Evolutionary conservation across 2,329 filamentous ascomycete species (phyloP).

Genomic region (Parafenestella ontariensis): DNA sequence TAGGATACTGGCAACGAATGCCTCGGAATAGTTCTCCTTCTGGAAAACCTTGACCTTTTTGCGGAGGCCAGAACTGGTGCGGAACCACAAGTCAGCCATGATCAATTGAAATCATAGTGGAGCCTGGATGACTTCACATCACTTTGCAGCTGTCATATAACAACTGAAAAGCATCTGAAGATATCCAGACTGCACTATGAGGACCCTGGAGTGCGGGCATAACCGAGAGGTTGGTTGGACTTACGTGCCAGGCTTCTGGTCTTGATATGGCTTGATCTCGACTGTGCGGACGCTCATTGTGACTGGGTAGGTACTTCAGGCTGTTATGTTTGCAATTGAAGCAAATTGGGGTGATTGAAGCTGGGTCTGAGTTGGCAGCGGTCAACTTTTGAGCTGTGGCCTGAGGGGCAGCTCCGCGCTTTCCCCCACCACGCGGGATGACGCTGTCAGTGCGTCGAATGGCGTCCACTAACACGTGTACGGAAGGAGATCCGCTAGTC

Average conservation of each 20-base stretch:
- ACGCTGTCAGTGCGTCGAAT: slow-evolving; percentile 22
- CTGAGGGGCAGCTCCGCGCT: slow-evolving; percentile 35
- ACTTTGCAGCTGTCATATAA: slow-evolving; percentile 1
- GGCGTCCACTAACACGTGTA: slow-evolving; percentile 23
- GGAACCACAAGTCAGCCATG: slow-evolving; percentile 35
- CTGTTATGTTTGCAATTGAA: slow-evolving; percentile 28
- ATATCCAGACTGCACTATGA: not conserved
- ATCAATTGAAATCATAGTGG: slow-evolving; percentile 3
- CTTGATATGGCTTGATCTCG: slow-evolving; percentile 82
- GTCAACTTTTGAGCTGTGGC: slow-evolving; percentile 38
- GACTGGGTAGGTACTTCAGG: slow-evolving; percentile 27
- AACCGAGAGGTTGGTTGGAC: slow-evolving; percentile 52
- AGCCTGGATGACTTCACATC: not conserved
- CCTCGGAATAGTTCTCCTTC: slow-evolving; percentile 92
- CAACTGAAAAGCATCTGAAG: not conserved
- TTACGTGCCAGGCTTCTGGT: slow-evolving; percentile 99
- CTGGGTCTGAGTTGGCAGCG: slow-evolving; percentile 20
- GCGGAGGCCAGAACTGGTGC: slow-evolving; percentile 85
- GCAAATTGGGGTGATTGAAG: slow-evolving; percentile 19
- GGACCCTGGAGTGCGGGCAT: not conserved
- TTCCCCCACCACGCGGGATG: slow-evolving; percentile 36
- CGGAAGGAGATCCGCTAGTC: slow-evolving; percentile 13
- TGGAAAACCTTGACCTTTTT: slow-evolving; percentile 99
- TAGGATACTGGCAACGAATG: slow-evolving; percentile 92
- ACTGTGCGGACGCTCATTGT: slow-evolving; percentile 77